Base-by-base conservation (phyloP, 805 yeast genomes). In the Candida insectalens region DNA sequence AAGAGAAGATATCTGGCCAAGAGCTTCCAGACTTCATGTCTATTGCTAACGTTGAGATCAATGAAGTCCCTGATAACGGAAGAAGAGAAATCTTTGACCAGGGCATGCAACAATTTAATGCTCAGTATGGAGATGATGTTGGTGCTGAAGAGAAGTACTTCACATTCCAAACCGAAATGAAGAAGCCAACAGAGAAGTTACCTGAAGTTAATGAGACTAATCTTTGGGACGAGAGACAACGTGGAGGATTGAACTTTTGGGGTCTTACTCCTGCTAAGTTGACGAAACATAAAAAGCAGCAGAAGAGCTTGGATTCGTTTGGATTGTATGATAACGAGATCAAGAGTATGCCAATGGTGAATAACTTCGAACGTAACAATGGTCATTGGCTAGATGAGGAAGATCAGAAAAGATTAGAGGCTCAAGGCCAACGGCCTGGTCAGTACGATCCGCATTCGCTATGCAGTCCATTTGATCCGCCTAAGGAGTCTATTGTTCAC, bases 321-420 rank as follows among this genome's bases (percentile, higher is more conserved):
- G 29, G 18, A 9, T 14, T 31, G 15, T 36, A 31, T 17, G 40
- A 36, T 13, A 44, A 42, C 6, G 36, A 43, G 27, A 44, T 46
- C 16, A 22, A 36, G 22, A 41, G 47, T n/a, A 46, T 46, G 50
- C 50, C 50, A 12, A 42, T 45, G 36, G 49, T 41, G 34, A 43
- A 47, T 18, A 38, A 36, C n/a, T 30, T 46, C 25, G 43, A 39
- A 25, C 38, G 51, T 15, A 36, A 40, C 14, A 38, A 40, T 16
- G 47, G 48, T 17, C 29, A 38, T 21, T 46, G 51, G 51, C 33
- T 37, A 13, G 46, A 40, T 22, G 30, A 37, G 14, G 29, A 32
- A 19, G 22, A 33, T 17, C 26, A 20, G 21, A 36, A 25, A 21
- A 18, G 15, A 13, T 21, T 31, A 18, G 28, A 35, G 29, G 20